A percentile compares a stretch with the other conserved stretches of the same genome.
These are phyloP conservation scores for Lepiota brunneoincarnata DNA, from an alignment of 768 basidiomycete species.

Conservation along the genomic window DNA sequence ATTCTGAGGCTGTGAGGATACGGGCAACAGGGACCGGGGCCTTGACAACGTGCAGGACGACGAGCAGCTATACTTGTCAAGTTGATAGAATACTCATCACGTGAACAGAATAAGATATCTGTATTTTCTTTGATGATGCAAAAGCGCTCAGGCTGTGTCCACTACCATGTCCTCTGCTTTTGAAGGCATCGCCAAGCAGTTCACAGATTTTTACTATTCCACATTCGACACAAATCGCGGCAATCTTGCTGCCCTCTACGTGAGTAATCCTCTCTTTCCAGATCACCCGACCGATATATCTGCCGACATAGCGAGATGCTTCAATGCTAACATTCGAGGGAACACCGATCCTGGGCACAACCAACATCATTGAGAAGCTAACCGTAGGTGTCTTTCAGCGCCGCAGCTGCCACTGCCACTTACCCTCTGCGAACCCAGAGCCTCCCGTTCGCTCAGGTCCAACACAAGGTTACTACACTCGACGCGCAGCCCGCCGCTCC, in stretches of 20 bases:
- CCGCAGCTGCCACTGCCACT: background rate
- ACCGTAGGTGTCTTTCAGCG: slow-evolving; percentile 38
- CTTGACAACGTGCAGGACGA: slow-evolving; percentile 10
- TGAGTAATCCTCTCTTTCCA: slow-evolving; percentile 38
- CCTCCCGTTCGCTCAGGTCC: slow-evolving; percentile 80
- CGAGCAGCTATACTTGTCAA: slow-evolving; percentile 11
- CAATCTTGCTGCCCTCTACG: slow-evolving; percentile 68
- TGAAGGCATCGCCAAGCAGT: slow-evolving; percentile 72
- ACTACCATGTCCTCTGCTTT: slow-evolving; percentile 64
- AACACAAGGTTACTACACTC: slow-evolving; percentile 76
- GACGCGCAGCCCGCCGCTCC: slow-evolving; percentile 81
- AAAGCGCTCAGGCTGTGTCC: background rate
- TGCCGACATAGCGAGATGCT: slow-evolving; percentile 51
- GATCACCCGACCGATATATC: slow-evolving; percentile 22
- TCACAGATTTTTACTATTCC: slow-evolving; percentile 79
- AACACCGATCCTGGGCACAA: slow-evolving; percentile 48
- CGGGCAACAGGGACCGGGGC: background rate
- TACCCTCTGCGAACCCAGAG: slow-evolving; percentile 34
- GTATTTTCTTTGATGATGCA: too few relatives aligned
- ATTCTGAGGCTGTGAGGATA: background rate
- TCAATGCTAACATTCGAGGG: slow-evolving; percentile 92
- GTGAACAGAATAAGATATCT: background rate
- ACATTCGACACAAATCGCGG: slow-evolving; percentile 69
- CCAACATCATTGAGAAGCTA: slow-evolving; percentile 69
- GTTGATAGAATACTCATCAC: background rate